A percentile compares a stretch with the other conserved stretches of the same genome.
Evolutionary conservation across 805 yeast species (phyloP).

Genomic region (Komagataella pseudopastoris): DNA sequence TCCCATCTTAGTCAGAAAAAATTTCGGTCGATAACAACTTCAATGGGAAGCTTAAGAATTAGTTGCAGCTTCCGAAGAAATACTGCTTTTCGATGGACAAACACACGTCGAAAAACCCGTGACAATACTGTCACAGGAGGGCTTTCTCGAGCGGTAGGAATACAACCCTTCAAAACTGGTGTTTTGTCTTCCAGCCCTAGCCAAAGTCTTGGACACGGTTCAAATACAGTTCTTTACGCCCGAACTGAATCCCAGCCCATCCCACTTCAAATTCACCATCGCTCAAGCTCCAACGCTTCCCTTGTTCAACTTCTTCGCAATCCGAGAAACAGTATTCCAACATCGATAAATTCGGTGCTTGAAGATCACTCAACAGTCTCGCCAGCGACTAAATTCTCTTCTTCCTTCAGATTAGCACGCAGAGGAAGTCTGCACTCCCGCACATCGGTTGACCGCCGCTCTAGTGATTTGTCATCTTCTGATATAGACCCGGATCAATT

Average conservation of each 20-base stretch:
- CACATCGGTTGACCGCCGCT: constrained; percentile 2
- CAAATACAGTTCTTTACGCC: not conserved
- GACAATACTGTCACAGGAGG: not conserved
- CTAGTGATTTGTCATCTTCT: constrained; percentile 2
- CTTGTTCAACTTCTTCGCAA: constrained; percentile 37
- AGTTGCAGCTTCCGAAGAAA: constrained; percentile 47
- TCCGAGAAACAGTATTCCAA: constrained; percentile 19
- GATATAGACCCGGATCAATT: not conserved
- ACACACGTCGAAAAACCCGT: not conserved
- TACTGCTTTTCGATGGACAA: constrained; percentile 39
- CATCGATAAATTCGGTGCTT: constrained; percentile 28
- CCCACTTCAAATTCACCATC: constrained; percentile 6
- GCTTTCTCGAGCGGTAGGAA: not conserved
- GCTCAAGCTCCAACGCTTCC: constrained; percentile 38
- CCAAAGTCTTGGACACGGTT: not conserved
- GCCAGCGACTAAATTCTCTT: not conserved
- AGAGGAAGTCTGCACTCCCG: constrained; percentile 2
- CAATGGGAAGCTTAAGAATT: constrained; percentile 56
- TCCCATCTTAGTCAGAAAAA: constrained; percentile 48
- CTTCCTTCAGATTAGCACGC: constrained; percentile 1
- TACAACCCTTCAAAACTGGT: not conserved
- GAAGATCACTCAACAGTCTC: constrained; percentile 6
- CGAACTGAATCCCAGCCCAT: constrained; percentile 2
- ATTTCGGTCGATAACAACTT: constrained; percentile 61
- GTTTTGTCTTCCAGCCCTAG: not conserved